Conservation (phyloP, 2,329 filamentous ascomycete genomes). For the Venturia effusa region DNA sequence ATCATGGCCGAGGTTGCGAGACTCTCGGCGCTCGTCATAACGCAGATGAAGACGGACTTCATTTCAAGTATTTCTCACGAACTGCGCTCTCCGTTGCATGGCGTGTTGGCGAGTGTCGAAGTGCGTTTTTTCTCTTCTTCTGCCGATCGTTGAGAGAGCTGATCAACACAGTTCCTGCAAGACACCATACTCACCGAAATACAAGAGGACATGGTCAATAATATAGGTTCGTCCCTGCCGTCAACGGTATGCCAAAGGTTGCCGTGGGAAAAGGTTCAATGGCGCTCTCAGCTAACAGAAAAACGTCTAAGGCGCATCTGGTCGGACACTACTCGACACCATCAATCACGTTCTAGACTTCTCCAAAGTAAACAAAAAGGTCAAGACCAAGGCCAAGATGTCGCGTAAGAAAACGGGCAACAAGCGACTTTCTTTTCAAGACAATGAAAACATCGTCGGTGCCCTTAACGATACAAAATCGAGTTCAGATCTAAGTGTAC, state of each 20-base stretch:
- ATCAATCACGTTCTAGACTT: conserved; percentile 28
- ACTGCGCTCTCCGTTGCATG: conserved; percentile 19
- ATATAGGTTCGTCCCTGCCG: neutral
- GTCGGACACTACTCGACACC: conserved; percentile 30
- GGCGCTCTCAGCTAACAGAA: neutral
- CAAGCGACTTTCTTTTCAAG: conserved; percentile 2
- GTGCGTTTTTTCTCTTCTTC: neutral
- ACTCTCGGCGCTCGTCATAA: conserved; percentile 37
- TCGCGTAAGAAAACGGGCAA: neutral
- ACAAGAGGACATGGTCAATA: conserved; percentile 4
- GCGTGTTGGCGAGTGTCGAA: conserved; percentile 15
- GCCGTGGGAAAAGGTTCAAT: too few species aligned
- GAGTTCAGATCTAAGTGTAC: conserved; percentile 5
- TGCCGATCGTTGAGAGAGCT: neutral
- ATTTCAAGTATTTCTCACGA: conserved; percentile 33
- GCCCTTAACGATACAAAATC: neutral
- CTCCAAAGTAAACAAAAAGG: conserved; percentile 10
- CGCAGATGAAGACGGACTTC: conserved; percentile 29
- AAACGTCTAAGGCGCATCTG: conserved; percentile 13
- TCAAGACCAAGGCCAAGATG: neutral
- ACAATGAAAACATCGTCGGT: neutral
- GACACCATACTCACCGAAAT: conserved; percentile 1
- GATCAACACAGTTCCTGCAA: neutral
- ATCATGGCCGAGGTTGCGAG: conserved; percentile 49
- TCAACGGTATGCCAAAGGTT: neutral